Evolutionary conservation across 2,329 filamentous ascomycete genomes (phyloP).

Genomic region (Ophiostoma himal-ulmi): DNA sequence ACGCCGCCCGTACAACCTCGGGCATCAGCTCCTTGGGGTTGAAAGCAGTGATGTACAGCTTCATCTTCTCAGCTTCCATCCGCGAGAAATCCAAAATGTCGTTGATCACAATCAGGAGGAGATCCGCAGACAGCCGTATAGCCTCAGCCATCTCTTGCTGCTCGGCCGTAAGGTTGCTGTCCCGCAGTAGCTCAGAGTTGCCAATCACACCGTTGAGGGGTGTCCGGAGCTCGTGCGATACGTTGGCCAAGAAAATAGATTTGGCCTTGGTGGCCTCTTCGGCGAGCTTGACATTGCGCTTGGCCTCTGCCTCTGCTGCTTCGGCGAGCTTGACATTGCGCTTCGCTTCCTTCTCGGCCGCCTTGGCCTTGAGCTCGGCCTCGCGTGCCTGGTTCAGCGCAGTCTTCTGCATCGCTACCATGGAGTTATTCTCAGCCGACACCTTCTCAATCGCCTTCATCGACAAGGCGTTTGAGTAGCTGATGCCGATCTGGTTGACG

Average conservation of each 20-base stretch:
- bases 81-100: constrained; percentile 78
- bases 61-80: constrained; percentile 82
- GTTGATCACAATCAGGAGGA: constrained; percentile 87
- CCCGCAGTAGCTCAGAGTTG: constrained; percentile 75
- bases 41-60: constrained; percentile 67
- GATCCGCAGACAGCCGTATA: constrained; percentile 78
- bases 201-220: constrained; percentile 85
- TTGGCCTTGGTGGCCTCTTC: constrained; percentile 80
- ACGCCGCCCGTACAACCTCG: constrained; percentile 60
- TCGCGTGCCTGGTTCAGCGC: constrained; percentile 66
- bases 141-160: constrained; percentile 83
- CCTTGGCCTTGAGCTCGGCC: constrained; percentile 69
- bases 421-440: constrained; percentile 69
- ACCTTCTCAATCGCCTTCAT: constrained; percentile 70
- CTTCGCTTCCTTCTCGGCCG: constrained; percentile 69
- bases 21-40: constrained; percentile 62
- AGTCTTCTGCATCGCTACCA: constrained; percentile 70
- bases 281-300: constrained; percentile 62
- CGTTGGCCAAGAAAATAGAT: constrained; percentile 72
- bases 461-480: constrained; percentile 61
- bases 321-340: constrained; percentile 78
- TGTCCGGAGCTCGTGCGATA: constrained; percentile 74
- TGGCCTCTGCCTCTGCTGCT: constrained; percentile 76
- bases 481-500: constrained; percentile 72
- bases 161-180: constrained; percentile 67